Conservation (phyloP, 2,329 filamentous ascomycete genomes). For the Lecanicillium sp. region DNA sequence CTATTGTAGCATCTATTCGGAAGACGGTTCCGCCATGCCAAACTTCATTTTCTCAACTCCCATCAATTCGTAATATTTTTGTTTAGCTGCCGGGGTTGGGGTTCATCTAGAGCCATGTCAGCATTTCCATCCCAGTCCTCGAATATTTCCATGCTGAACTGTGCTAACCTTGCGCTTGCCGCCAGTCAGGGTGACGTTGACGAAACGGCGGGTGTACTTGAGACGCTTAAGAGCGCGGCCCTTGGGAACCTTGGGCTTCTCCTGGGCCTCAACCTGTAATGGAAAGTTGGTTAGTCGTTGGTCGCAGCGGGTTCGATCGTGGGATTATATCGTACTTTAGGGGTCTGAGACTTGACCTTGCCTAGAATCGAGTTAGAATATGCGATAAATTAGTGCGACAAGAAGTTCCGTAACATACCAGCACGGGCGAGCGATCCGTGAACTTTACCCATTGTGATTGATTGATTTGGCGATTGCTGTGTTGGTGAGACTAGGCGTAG, state of each 20-base stretch:
- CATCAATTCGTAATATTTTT: slow-evolving; percentile 19
- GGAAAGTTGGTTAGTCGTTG: slow-evolving; percentile 25
- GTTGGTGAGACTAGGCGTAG: slow-evolving; percentile 26
- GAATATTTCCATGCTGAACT: background rate
- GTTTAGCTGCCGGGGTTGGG: slow-evolving; percentile 70
- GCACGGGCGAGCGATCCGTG: slow-evolving; percentile 92
- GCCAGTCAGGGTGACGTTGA: slow-evolving; percentile 94
- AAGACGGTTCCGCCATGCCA: slow-evolving; percentile 27
- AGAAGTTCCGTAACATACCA: slow-evolving; percentile 31
- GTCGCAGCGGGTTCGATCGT: slow-evolving; percentile 19
- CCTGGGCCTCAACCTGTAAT: slow-evolving; percentile 71
- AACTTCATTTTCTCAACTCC: slow-evolving; percentile 24
- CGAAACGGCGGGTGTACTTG: slow-evolving; percentile 94
- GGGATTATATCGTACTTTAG: slow-evolving; percentile 60
- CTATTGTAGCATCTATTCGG: slow-evolving; percentile 26
- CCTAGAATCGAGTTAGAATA: slow-evolving; percentile 61
- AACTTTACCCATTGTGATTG: slow-evolving; percentile 77
- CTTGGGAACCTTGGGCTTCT: slow-evolving; percentile 97
- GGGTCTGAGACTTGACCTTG: slow-evolving; percentile 97
- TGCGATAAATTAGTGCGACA: slow-evolving; percentile 13
- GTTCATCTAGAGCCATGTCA: slow-evolving; percentile 60
- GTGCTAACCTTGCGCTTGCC: slow-evolving; percentile 90
- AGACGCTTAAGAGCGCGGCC: slow-evolving; percentile 96
- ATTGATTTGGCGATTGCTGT: slow-evolving; percentile 33
- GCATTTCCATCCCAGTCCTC: background rate